phyloP scores from a whole-genome alignment of 192 early-diverging fungal species.

The Coemansia sp. region DNA sequence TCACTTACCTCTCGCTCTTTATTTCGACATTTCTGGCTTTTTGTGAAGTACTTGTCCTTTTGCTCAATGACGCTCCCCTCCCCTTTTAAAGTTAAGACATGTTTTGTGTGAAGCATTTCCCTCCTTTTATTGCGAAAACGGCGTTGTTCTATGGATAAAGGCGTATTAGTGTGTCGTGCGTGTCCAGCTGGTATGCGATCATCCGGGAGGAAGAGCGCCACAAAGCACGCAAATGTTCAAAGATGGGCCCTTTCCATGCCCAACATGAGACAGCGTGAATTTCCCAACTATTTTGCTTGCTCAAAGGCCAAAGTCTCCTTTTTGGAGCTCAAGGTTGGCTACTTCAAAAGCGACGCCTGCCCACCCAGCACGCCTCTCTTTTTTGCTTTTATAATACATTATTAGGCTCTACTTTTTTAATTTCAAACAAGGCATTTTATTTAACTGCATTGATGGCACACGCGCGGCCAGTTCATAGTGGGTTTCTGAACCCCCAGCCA shows the following conservation, averaged over 20 bases:
- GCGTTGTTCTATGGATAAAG: not conserved
- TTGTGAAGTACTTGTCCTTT: not conserved
- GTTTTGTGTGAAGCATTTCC: not conserved
- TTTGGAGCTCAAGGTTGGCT: not conserved
- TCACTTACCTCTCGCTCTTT: not conserved
- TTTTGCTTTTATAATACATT: not conserved
- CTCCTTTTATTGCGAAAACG: not conserved
- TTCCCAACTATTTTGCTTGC: not conserved
- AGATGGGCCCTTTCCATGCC: not conserved
- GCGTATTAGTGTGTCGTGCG: not conserved
- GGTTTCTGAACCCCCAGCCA: slow-evolving; percentile 5
- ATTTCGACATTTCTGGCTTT: not conserved
- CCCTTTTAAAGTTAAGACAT: not conserved
- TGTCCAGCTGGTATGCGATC: not conserved
- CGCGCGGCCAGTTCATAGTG: slow-evolving; percentile 4
- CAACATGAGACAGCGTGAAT: not conserved
- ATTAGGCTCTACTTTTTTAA: not conserved
- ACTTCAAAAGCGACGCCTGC: not conserved
- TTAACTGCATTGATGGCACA: slow-evolving; percentile 1
- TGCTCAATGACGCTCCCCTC: not conserved
- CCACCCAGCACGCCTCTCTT: not conserved
- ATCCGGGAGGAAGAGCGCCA: not conserved
- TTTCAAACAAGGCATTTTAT: not conserved
- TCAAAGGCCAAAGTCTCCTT: not conserved
- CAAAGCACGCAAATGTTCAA: not conserved